These are phyloP conservation scores for Tetradesmus obliquus DNA, from an alignment of 139 green algal genomes.

Conservation along the genomic window DNA sequence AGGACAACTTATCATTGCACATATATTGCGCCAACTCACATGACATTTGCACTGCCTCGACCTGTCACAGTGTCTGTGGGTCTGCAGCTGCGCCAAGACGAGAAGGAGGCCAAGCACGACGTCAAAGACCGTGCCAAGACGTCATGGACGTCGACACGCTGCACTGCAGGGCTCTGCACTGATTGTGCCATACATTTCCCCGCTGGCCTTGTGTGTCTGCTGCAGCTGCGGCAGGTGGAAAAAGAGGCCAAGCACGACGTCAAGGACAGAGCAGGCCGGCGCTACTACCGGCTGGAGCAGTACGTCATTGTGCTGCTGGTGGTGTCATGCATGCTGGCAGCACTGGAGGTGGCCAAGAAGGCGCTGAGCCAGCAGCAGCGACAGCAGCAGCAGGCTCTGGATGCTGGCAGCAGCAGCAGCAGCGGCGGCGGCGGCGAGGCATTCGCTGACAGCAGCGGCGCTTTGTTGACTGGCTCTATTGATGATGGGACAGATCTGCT, in stretches of 20 bases:
- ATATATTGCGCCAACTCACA: no score
- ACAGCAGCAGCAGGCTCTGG: background rate
- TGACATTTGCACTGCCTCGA: no score
- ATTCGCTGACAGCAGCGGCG: background rate
- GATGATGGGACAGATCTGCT: background rate
- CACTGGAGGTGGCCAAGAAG: slow-evolving; percentile 7
- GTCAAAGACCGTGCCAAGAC: background rate
- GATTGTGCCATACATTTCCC: no score
- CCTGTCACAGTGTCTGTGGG: no score
- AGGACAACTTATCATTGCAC: no score
- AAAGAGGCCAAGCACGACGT: slow-evolving; percentile 36
- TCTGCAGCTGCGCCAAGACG: slow-evolving; percentile 10
- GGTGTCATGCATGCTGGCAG: slow-evolving; percentile 22
- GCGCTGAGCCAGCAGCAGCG: background rate
- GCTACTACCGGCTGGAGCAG: background rate
- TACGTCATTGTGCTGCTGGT: slow-evolving; percentile 10
- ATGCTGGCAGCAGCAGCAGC: background rate
- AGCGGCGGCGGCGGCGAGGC: background rate
- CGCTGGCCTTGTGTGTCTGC: background rate
- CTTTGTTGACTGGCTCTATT: background rate
- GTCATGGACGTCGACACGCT: no score
- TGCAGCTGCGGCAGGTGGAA: slow-evolving; percentile 29
- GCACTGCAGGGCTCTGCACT: no score
- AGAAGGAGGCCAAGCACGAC: slow-evolving; percentile 30
- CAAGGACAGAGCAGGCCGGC: background rate